Evolutionary conservation across 257 asterid species (phyloP), one percentile per base, ranked within the genome.

Genomic region (Gentiana straminea): DNA sequence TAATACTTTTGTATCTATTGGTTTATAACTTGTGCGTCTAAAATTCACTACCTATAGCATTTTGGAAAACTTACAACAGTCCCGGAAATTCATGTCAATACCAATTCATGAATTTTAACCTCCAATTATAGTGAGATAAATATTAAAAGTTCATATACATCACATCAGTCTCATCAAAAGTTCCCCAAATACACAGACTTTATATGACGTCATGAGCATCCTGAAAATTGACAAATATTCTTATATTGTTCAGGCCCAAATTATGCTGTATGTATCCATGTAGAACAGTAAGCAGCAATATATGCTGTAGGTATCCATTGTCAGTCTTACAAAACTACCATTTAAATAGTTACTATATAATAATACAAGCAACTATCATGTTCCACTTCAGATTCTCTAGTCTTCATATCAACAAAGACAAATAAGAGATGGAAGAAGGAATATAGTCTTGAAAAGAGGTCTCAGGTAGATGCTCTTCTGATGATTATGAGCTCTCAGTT

Each of bases 331-430:
- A 48, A 33, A 38, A 44, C 52, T 63, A 67, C 73, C 74, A 70
- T 80, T 70, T 77, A 66, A 70, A 74, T 66, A 77, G 59, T 61
- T 53, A 48, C 35, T 54, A 64, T 75, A 71, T 41, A 64, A 59
- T 24, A 24, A 24, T 24, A 24, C 24, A 69, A 63, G 80, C 63
- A 55, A 48, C 46, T 61, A 74, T 70, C 77, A 78, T 75, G 71
- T 79, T 74, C 9, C 68, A 63, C 80, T 68, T 72, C 65, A 54
- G 72, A 53, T 68, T 65, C 61, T 73, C 72, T 71, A 47, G 68
- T 65, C 60, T 33, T 46, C 24, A 24, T 24, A 24, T 24, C 73
- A 57, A 52, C 76, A 68, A 59, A 55, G 69, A 51, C 52, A 67
- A 56, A 61, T 60, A 63, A 67, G 33, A 50, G 43, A 52, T 54